Evolutionary conservation across 441 rosid genomes (phyloP), one percentile per base, ranked within the genome.

Genomic region (Theobroma grandiflorum): DNA sequence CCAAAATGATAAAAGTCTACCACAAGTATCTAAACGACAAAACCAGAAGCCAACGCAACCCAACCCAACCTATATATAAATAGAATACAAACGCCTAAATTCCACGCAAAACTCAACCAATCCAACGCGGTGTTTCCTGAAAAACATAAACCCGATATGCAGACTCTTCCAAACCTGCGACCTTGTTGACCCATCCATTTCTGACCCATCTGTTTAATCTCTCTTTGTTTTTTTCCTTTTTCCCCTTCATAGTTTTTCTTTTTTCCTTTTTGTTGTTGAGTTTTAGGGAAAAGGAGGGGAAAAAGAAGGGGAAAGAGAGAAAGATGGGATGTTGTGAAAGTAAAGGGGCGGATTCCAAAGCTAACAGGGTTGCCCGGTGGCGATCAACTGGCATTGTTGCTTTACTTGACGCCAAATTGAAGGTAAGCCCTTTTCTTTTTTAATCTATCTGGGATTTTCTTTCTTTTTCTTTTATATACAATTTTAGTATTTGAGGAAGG

Each of bases 301-400:
- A 10, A 61, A 18, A 45, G 10, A 6, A 8, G 10, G 49, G 10
- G 49, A 71, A 37, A 63, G 15, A 71, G 53, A 57, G 80, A 43
- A 81, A 69, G 70, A 96, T 96, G 98, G 98, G 98, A 75, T 91
- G 95, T 85, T 92, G 90, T 75, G 80, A 68, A 58, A 96, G 98
- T 95, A 92, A 86, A 82, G 75, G 84, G 80, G 93, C 88, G 4
- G 96, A 91, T 82, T 87, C 95, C 71, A 94, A 92, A 84, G 93
- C 95, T 47, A 83, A 59, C 79, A 86, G 95, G 86, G 38, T 88
- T 65, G 86, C 94, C 14, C 91, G 98, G 31, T 94, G 98, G 99
- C 95, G 98, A 83, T 92, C 98, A 66, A 94, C 99, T 38, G 98
- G 98, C 84, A 94, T 96, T 81, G 95, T 96, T 75, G 94, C 94